Percentiles rank a stretch among this genome's conserved stretches.
Conservation (phyloP, 2,329 filamentous ascomycete species). For the Phymatotrichopsis omnivora region DNA sequence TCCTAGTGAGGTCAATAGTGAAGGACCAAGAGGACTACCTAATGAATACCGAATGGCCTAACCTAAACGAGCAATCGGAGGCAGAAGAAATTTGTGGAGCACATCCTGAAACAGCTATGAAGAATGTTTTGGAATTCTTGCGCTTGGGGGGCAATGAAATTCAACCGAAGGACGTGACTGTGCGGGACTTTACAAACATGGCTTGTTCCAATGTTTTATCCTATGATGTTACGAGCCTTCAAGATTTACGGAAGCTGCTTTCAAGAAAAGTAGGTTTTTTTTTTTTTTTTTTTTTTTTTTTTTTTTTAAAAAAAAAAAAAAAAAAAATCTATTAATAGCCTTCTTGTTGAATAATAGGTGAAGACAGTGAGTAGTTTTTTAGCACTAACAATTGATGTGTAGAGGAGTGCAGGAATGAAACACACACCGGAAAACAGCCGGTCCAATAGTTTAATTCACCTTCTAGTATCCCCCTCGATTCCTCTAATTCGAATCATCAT, state of each 20-base stretch:
- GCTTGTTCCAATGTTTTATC: conserved; percentile 1
- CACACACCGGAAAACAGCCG: too few species aligned
- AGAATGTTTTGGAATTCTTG: background rate
- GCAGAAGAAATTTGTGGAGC: background rate
- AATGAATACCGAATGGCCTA: background rate
- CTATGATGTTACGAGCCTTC: background rate
- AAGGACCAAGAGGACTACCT: background rate
- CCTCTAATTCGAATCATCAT: too few species aligned
- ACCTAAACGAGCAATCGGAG: background rate
- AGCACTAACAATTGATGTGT: too few species aligned
- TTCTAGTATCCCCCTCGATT: too few species aligned
- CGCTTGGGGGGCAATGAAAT: background rate
- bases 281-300: too few species aligned
- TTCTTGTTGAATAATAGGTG: too few species aligned
- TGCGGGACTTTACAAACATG: conserved; percentile 8
- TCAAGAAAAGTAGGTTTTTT: conserved; percentile 3
- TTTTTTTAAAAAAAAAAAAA: too few species aligned
- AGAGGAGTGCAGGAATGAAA: too few species aligned
- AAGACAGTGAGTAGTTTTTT: too few species aligned
- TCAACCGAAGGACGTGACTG: background rate
- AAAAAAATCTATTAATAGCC: too few species aligned
- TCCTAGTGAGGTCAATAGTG: background rate
- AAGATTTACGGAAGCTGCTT: conserved; percentile 10
- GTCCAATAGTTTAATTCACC: too few species aligned
- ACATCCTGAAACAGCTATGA: background rate